Base-by-base conservation (phyloP, 148 eudicot genomes). In the Silene uniflora region DNA sequence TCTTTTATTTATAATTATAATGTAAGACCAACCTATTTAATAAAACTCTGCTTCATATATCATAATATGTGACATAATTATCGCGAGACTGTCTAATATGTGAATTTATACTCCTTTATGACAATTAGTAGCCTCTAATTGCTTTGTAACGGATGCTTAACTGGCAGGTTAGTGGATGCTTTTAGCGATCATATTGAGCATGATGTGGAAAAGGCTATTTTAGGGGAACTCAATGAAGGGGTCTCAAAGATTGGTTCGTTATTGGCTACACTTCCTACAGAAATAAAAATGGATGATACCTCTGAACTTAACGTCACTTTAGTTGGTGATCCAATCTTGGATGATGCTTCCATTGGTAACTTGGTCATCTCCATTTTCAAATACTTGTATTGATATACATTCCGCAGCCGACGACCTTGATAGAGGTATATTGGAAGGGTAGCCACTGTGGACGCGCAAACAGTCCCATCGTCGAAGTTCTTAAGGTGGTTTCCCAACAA, bases 91-190 rank as follows among this genome's bases (percentile, higher is more conserved):
- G n/a, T 56, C 24, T 60, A 1, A 22, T n/a, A n/a, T 60, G 7
- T 21, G 10, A 21, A 60, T 19, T n/a, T n/a, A 7, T 60, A 9
- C 10, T 59, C 62, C 22, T n/a, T 60, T 21, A 60, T 60, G 24
- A 60, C 11, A 18, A 9, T 13, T 44, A 10, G 47, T 18, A 3
- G 7, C 25, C 65, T 11, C 19, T n/a, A 25, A 23, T 17, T 11
- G 8, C 13, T 70, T 39, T 78, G 44, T 46, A 75, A 75, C 62
- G 79, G 80, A 73, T 74, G 55, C 62, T 72, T 73, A 16, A 68
- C 71, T 79, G 56, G 61, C 90, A 93, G 98, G 82, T 10, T 91
- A 64, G 86, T 91, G 52, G 93, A 87, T 82, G 93, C 93, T 73
- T 93, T 93, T 77, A 76, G 81, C 72, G 79, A 78, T 64, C 86